Evolutionary conservation across 352 stramenopile species (phyloP), one percentile per base, ranked within the genome.

Genomic region (Globisporangium carolinianum): DNA sequence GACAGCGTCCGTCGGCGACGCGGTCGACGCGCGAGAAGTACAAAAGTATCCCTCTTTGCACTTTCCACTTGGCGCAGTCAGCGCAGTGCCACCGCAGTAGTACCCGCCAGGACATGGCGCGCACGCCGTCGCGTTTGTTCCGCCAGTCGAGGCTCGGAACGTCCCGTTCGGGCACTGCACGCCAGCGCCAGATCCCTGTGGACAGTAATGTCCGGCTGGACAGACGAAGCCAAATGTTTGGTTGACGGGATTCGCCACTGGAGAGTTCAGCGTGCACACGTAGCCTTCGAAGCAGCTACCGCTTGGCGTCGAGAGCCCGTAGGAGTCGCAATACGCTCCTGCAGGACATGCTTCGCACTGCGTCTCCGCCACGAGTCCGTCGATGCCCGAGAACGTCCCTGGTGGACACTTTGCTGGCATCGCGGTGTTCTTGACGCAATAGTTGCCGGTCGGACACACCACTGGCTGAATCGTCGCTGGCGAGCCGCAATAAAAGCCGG

Each of bases 301-400:
- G 61, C 78, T 89, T 14, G 73, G 75, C 3, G 50, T 42, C 0
- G 61, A 75, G 1, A 87, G 58, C 1, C 81, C 86, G 51, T 87
- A 92, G 14, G 88, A 86, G 51, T 97, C 90, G 62, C 93, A 98
- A 49, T 90, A 98, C 32, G 69, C 79, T 0, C 92, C 92, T 8
- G 76, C 66, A 9, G 83, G 71, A 67, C 93, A 98, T 17, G 68
- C 41, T 24, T 79, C 73, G 52, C 93, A 98, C 58, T 96, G 82
- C 0, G 73, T 62, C 18, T 80, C 66, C 18, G 74, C 72, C 7
- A 84, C 65, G 0, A 97, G 69, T n/a, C 83, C 79, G 24, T 83
- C 67, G 1, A 73, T 53, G 9, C 78, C 73, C 8, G 74, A 72
- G 59, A 82, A 85, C 8, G 68, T 86, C 3, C 86, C 86, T 7